Conservation (phyloP, 495 filamentous ascomycete genomes). For the Aspergillus carlsbadensis region DNA sequence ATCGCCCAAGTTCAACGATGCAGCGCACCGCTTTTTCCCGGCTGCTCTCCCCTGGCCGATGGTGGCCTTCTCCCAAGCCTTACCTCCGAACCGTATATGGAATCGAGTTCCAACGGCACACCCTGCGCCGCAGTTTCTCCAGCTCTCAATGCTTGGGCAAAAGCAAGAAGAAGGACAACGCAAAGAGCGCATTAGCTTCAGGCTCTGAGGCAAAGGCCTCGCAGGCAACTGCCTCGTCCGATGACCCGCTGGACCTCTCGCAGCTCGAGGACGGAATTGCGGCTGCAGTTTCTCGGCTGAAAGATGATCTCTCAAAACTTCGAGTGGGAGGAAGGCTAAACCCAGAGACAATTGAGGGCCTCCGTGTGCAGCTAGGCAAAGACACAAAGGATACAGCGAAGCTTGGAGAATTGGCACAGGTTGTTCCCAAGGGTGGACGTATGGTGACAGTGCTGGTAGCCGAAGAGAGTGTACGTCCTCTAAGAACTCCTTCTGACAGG, state of each 20-base stretch:
- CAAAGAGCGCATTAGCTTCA: constrained; percentile 21
- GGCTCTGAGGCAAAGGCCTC: constrained; percentile 11
- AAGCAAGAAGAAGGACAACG: constrained; percentile 42
- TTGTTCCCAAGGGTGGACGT: constrained; percentile 70
- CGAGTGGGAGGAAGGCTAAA: constrained; percentile 67
- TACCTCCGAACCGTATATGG: background rate
- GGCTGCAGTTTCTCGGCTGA: constrained; percentile 53
- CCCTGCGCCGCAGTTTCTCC: constrained; percentile 18
- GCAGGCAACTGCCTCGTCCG: constrained; percentile 21
- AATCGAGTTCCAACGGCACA: background rate
- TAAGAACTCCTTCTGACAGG: background rate
- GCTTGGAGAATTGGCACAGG: constrained; percentile 72
- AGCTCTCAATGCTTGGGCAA: constrained; percentile 32
- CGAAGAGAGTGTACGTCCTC: constrained; percentile 58
- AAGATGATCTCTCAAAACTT: constrained; percentile 64
- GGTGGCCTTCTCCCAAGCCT: background rate
- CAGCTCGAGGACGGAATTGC: constrained; percentile 60
- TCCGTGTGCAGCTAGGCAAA: constrained; percentile 62
- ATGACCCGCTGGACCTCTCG: constrained; percentile 69
- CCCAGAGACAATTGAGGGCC: constrained; percentile 60
- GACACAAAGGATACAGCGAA: constrained; percentile 46
- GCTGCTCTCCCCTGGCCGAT: background rate
- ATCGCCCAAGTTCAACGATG: background rate
- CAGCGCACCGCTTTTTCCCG: background rate
- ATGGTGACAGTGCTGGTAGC: constrained; percentile 63